Conservation (phyloP, 108 stramenopile species). For the Craspedostauros australis region DNA sequence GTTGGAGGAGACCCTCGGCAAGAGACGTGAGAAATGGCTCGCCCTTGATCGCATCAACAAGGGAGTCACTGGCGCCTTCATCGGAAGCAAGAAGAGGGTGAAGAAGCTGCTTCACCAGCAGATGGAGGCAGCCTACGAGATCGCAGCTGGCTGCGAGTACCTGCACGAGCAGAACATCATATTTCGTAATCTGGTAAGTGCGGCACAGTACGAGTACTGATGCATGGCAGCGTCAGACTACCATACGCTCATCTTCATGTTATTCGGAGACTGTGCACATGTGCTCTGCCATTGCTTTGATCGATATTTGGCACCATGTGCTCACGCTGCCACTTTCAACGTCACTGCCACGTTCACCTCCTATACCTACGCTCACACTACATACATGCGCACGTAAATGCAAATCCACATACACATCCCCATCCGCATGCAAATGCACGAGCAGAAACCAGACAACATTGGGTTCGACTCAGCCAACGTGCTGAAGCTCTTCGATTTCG, state of each 20-base stretch:
- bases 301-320: too few relatives aligned
- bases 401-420: too few relatives aligned
- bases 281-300: too few relatives aligned
- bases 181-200: conserved; percentile 46
- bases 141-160: conserved; percentile 34
- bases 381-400: too few relatives aligned
- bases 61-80: conserved; percentile 41
- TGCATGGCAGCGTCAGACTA: not conserved
- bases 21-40: conserved; percentile 18
- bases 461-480: conserved; percentile 12
- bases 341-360: too few relatives aligned
- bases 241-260: not conserved
- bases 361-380: too few relatives aligned
- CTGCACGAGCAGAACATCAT: conserved; percentile 33
- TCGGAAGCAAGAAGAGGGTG: conserved; percentile 26
- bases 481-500: conserved; percentile 52
- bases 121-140: conserved; percentile 34
- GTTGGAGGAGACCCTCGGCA: conserved; percentile 13
- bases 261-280: not conserved
- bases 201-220: too few relatives aligned
- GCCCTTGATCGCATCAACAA: conserved; percentile 33
- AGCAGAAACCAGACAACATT: conserved; percentile 10
- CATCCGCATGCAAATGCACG: too few relatives aligned
- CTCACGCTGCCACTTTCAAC: too few relatives aligned
- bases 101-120: conserved; percentile 20